Percentiles rank a stretch among this genome's conserved stretches.
These are phyloP conservation scores for Vachellia pachyceras DNA, from an alignment of 306 rosid species.

Conservation along the genomic window DNA sequence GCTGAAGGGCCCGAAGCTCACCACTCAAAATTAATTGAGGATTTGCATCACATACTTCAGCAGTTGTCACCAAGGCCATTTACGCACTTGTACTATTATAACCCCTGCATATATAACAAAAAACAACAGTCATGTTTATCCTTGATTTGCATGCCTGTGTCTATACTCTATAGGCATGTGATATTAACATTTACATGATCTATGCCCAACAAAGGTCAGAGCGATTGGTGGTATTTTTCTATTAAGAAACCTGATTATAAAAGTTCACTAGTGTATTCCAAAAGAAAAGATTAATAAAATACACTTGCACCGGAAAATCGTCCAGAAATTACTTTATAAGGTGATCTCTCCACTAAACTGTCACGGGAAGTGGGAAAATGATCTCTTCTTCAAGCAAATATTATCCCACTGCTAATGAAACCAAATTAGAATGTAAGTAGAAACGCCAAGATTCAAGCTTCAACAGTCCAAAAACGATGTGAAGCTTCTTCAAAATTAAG, in stretches of 20 bases:
- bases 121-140: neutral
- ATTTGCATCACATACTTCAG: constrained; percentile 95
- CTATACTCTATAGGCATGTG: neutral
- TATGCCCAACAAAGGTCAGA: neutral
- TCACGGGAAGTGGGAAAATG: neutral
- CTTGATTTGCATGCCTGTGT: neutral
- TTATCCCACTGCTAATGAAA: neutral
- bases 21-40: constrained; percentile 81
- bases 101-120: constrained; percentile 39
- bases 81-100: constrained; percentile 28
- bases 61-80: constrained; percentile 96
- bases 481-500: neutral
- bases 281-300: neutral
- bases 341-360: neutral
- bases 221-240: neutral
- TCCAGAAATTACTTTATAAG: neutral
- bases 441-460: neutral
- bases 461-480: neutral
- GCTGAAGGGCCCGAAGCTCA: constrained; percentile 94
- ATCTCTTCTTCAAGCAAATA: neutral
- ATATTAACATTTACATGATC: neutral
- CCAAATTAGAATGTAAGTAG: neutral
- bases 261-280: neutral
- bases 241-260: neutral
- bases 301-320: constrained; percentile 1